Conservation (phyloP, 352 stramenopile genomes). For the Phytophthora pistaciae region DNA sequence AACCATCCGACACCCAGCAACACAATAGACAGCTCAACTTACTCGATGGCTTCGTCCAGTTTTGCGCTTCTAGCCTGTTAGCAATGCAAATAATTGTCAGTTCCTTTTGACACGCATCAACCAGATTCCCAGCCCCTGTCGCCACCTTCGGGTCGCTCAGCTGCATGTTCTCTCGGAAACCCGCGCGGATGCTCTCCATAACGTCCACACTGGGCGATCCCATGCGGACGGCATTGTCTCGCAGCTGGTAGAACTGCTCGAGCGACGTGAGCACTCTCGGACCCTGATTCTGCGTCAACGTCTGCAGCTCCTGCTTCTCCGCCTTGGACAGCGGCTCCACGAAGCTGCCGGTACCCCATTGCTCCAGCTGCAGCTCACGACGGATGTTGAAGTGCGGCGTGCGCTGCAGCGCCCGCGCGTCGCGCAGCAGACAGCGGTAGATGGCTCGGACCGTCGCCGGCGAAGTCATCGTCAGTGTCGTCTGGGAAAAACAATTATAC, state of each 20-base stretch:
- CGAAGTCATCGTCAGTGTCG: constrained; percentile 41
- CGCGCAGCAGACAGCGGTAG: constrained; percentile 76
- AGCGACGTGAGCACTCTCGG: constrained; percentile 49
- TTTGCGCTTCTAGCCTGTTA: constrained; percentile 51
- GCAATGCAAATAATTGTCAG: constrained; percentile 4
- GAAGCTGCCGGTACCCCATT: constrained; percentile 72
- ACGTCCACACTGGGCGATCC: constrained; percentile 39
- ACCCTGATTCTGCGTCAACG: constrained; percentile 6
- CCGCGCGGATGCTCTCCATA: constrained; percentile 43
- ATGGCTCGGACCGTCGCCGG: constrained; percentile 56
- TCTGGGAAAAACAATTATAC: neutral
- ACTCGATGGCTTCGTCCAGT: constrained; percentile 79
- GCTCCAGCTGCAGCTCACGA: constrained; percentile 56
- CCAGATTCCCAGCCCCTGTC: neutral
- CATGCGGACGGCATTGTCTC: constrained; percentile 49
- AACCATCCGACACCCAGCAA: neutral
- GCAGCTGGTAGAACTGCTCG: constrained; percentile 49
- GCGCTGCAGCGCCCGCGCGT: constrained; percentile 60
- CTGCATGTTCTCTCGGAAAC: constrained; percentile 53
- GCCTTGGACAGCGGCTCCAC: constrained; percentile 34
- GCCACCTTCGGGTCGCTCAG: constrained; percentile 52
- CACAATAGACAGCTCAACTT: constrained; percentile 4
- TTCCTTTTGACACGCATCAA: neutral
- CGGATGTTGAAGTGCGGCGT: constrained; percentile 74
- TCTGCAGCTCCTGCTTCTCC: constrained; percentile 12